Percentiles rank a stretch among this genome's conserved stretches.
phyloP scores from a whole-genome alignment of 768 basidiomycete genomes.

The Scleroderma bovista region DNA sequence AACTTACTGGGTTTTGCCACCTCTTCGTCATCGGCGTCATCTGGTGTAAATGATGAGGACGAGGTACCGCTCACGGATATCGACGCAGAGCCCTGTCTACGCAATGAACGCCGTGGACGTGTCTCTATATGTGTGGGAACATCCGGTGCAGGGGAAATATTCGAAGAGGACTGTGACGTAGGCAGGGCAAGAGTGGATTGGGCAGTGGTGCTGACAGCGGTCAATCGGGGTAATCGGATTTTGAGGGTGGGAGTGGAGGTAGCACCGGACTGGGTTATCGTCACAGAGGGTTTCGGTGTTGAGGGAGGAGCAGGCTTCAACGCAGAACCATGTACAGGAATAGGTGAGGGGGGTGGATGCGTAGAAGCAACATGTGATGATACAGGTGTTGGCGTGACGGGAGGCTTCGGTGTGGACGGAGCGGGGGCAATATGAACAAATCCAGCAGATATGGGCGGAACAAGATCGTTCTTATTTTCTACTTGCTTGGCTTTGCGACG shows the following conservation, averaged over 20 bases:
- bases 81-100: conserved; percentile 25
- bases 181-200: conserved; percentile 18
- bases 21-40: conserved; percentile 23
- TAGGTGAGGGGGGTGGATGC: conserved; percentile 1
- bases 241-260: conserved; percentile 31
- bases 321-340: conserved; percentile 5
- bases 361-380: conserved; percentile 1
- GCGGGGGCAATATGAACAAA: conserved; percentile 11
- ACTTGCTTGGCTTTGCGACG: conserved; percentile 21
- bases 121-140: conserved; percentile 16
- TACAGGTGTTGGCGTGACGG: conserved; percentile 2
- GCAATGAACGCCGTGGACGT: conserved; percentile 23
- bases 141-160: conserved; percentile 19
- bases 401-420: conserved; percentile 6
- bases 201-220: conserved; percentile 22
- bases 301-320: conserved; percentile 12
- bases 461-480: conserved; percentile 15
- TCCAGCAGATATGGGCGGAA: not conserved
- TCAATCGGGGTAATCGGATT: conserved; percentile 28
- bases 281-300: conserved; percentile 31
- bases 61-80: conserved; percentile 28
- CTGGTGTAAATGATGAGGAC: conserved; percentile 28
- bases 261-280: conserved; percentile 27
- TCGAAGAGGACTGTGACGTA: conserved; percentile 17
- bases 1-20: conserved; percentile 24